Conservation (phyloP, 2,329 filamentous ascomycete genomes). For the Aspergillus sp. region DNA sequence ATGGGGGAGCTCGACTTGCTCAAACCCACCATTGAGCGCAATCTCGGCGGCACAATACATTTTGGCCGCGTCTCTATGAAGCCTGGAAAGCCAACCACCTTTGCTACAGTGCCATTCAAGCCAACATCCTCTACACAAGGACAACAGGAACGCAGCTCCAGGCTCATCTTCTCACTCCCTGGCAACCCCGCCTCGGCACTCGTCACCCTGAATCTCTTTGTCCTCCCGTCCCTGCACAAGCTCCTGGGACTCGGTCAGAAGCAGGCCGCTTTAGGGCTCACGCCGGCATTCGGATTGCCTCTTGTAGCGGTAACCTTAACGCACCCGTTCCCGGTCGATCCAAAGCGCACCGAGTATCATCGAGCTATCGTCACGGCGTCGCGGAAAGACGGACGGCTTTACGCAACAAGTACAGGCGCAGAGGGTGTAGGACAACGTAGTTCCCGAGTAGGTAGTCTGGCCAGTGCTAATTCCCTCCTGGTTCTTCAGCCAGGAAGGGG, state of each 20-base stretch:
- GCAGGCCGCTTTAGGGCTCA: conserved; percentile 42
- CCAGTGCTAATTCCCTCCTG: conserved; percentile 82
- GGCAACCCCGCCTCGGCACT: conserved; percentile 93
- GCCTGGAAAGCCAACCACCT: conserved; percentile 95
- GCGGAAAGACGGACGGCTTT: conserved; percentile 63
- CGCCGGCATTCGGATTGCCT: conserved; percentile 64
- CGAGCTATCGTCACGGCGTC: conserved; percentile 71
- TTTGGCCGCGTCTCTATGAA: conserved; percentile 98
- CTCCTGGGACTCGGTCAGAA: conserved; percentile 61
- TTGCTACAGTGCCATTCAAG: conserved; percentile 78
- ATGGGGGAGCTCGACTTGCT: conserved; percentile 98
- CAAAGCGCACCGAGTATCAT: conserved; percentile 81
- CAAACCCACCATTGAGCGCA: conserved; percentile 91
- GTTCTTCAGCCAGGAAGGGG: conserved; percentile 55
- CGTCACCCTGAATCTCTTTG: conserved; percentile 92
- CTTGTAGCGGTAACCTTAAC: conserved; percentile 69
- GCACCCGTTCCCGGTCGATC: conserved; percentile 73
- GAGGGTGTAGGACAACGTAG: conserved; percentile 67
- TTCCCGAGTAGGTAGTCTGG: conserved; percentile 83
- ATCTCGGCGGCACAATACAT: conserved; percentile 87
- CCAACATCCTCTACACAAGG: conserved; percentile 36
- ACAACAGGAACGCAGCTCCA: conserved; percentile 59
- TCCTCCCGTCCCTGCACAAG: conserved; percentile 80
- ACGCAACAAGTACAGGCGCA: conserved; percentile 79
- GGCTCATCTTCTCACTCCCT: conserved; percentile 83